phyloP scores from a whole-genome alignment of 2,329 filamentous ascomycete species.

The Fusarium sp. region DNA sequence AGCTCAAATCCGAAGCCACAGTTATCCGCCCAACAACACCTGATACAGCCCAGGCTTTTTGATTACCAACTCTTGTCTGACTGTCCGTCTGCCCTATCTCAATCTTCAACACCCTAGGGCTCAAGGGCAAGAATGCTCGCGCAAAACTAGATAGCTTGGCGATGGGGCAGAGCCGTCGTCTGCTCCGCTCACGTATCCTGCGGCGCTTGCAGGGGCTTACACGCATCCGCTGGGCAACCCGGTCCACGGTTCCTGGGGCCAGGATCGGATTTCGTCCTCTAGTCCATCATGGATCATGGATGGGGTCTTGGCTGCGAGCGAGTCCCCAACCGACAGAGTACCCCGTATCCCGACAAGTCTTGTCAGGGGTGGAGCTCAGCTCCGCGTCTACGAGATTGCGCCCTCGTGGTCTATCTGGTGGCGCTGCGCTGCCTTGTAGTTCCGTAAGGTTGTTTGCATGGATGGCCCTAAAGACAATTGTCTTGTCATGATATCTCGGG shows the following conservation, averaged over 20 bases:
- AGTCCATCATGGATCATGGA: background rate
- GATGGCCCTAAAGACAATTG: constrained; percentile 15
- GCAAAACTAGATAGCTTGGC: constrained; percentile 20
- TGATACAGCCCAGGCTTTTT: constrained; percentile 9
- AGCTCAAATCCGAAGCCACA: constrained; percentile 20
- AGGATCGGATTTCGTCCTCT: constrained; percentile 1
- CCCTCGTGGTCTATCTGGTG: constrained; percentile 24
- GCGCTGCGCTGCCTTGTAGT: constrained; percentile 25
- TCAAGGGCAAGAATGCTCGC: constrained; percentile 9
- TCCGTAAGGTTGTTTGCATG: constrained; percentile 9
- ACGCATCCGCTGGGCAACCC: constrained; percentile 8
- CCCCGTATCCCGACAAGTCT: constrained; percentile 23
- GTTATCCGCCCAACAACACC: constrained; percentile 15
- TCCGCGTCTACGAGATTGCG: constrained; percentile 28
- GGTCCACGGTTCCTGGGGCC: background rate
- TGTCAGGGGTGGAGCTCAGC: constrained; percentile 14
- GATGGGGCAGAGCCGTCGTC: constrained; percentile 16
- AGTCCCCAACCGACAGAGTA: background rate
- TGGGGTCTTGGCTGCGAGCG: background rate
- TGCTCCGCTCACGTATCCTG: constrained; percentile 17
- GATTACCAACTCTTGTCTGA: constrained; percentile 6
- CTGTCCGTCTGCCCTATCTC: constrained; percentile 17
- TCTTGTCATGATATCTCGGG: constrained; percentile 51
- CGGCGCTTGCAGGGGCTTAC: constrained; percentile 18
- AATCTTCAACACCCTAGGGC: background rate